These are phyloP conservation scores for Heterobasidion annosum DNA, from an alignment of 1,284 basidiomycete genomes.

Conservation along the genomic window DNA sequence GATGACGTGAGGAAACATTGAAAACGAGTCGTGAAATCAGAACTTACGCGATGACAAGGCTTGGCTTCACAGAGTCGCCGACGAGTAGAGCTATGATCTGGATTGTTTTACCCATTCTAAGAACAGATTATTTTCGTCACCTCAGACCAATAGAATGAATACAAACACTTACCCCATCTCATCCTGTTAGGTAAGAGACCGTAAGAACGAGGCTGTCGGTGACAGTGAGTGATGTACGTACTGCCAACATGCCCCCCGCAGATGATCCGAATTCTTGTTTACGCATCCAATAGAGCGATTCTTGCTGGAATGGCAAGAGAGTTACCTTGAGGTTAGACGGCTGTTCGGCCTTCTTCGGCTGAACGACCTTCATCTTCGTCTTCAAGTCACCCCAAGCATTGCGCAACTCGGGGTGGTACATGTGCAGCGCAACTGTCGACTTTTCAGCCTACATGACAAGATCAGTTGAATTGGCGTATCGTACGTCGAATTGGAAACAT, in stretches of 20 bases:
- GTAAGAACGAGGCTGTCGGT: neutral
- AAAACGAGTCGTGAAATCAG: neutral
- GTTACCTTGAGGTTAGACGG: constrained; percentile 72
- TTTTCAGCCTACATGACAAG: constrained; percentile 57
- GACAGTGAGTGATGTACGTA: constrained; percentile 24
- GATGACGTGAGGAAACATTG: constrained; percentile 1
- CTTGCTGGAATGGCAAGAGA: constrained; percentile 79
- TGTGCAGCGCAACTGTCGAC: constrained; percentile 54
- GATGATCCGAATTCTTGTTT: constrained; percentile 87
- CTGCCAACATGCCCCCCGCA: constrained; percentile 91
- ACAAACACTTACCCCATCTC: constrained; percentile 73
- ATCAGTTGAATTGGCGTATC: neutral
- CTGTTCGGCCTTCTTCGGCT: constrained; percentile 70
- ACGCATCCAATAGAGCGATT: constrained; percentile 94
- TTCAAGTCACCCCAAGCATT: constrained; percentile 88
- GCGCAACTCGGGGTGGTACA: constrained; percentile 68
- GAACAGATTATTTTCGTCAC: constrained; percentile 6
- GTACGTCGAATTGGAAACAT: neutral
- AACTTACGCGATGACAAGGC: constrained; percentile 82
- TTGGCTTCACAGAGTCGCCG: constrained; percentile 71
- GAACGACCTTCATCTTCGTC: constrained; percentile 49
- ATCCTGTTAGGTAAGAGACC: constrained; percentile 38
- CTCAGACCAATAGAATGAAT: constrained; percentile 1
- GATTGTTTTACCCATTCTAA: constrained; percentile 97
- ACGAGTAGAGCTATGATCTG: constrained; percentile 92